Percentiles rank a stretch among this genome's conserved stretches.
phyloP scores from a whole-genome alignment of 192 early-diverging fungal species.

The Rhizophagus prolifer region DNA sequence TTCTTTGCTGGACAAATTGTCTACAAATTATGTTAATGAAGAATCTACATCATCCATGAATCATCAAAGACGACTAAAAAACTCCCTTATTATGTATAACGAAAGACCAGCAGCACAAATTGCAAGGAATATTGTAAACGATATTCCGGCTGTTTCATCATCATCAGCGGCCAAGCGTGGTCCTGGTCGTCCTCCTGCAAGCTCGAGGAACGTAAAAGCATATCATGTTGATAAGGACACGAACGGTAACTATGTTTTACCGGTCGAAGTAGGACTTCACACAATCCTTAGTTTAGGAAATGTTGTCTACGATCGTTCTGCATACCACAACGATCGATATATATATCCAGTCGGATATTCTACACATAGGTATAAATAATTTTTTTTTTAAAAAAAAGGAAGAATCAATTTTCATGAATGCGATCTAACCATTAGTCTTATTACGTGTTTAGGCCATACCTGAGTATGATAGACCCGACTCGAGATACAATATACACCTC shows the following conservation, averaged over 20 bases:
- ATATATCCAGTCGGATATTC: conserved; percentile 81
- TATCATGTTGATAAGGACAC: conserved; percentile 35
- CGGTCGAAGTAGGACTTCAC: conserved; percentile 62
- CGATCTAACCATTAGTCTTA: not conserved
- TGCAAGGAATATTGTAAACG: not conserved
- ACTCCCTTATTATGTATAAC: not conserved
- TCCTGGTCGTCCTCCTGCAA: not conserved
- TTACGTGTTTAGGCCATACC: conserved; percentile 48
- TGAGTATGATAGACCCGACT: conserved; percentile 64
- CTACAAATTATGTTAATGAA: not conserved
- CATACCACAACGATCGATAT: conserved; percentile 78
- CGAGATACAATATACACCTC: conserved; percentile 63
- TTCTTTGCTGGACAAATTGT: not conserved
- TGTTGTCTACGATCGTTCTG: conserved; percentile 55
- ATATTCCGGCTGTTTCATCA: not conserved
- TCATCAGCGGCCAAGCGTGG: not conserved
- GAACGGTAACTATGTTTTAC: conserved; percentile 62
- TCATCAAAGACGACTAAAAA: not conserved
- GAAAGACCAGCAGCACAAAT: not conserved
- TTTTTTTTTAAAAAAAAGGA: not conserved
- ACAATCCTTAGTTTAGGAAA: conserved; percentile 60
- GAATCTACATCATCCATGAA: not conserved
- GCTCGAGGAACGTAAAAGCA: not conserved
- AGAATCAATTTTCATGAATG: not conserved
- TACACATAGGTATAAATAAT: conserved; percentile 43